Conservation (phyloP, 768 basidiomycete species). For the Suillus subluteus region DNA sequence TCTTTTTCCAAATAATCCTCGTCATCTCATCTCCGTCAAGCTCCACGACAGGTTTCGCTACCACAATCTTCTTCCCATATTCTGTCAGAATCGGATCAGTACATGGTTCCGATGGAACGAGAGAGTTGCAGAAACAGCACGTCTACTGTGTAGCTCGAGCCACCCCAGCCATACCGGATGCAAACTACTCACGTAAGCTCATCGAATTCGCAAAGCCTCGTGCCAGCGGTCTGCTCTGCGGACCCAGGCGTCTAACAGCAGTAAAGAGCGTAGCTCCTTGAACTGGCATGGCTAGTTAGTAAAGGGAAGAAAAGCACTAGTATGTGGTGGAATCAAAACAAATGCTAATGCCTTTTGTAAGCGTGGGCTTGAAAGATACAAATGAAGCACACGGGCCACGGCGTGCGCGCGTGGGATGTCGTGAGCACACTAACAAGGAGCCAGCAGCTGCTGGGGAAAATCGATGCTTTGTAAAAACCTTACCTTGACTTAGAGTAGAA, state of each 20-base stretch:
- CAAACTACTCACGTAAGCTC: constrained; percentile 31
- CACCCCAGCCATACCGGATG: background rate
- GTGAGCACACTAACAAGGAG: background rate
- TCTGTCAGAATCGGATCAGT: constrained; percentile 20
- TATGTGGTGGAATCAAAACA: constrained; percentile 13
- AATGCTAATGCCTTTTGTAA: constrained; percentile 17
- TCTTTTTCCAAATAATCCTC: constrained; percentile 98
- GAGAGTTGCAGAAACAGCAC: background rate
- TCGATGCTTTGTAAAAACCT: constrained; percentile 2
- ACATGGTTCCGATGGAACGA: background rate
- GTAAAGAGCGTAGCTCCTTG: constrained; percentile 27
- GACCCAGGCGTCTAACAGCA: constrained; percentile 26
- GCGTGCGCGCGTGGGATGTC: constrained; percentile 29
- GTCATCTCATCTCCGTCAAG: constrained; percentile 99
- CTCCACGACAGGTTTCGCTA: constrained; percentile 90
- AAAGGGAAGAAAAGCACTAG: constrained; percentile 19
- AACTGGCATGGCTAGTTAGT: constrained; percentile 18
- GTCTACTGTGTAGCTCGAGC: background rate
- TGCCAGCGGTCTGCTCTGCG: constrained; percentile 22
- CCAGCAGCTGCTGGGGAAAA: constrained; percentile 3
- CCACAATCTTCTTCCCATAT: constrained; percentile 63
- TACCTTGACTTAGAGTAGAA: constrained; percentile 9
- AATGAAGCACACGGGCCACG: constrained; percentile 9
- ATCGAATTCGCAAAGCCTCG: constrained; percentile 34
- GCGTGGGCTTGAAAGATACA: constrained; percentile 23